Evolutionary conservation across 192 early-diverging fungal species (phyloP).

Genomic region (Coemansia sp.): DNA sequence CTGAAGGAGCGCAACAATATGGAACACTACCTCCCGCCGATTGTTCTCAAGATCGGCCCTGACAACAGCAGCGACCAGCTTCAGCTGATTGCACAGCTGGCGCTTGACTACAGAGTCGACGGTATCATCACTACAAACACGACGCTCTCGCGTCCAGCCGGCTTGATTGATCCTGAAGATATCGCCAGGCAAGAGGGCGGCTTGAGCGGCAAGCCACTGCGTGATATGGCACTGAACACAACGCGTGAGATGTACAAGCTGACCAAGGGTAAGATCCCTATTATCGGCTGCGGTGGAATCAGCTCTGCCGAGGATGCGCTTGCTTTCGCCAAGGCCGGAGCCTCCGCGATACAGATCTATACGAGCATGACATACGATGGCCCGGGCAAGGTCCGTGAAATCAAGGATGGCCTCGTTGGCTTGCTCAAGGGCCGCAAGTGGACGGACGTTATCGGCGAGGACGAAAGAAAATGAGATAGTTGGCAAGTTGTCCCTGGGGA

Average conservation of each 20-base stretch:
- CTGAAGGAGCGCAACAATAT: conserved; percentile 52
- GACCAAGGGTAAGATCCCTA: conserved; percentile 71
- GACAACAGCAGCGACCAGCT: conserved; percentile 75
- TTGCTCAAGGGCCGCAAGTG: conserved; percentile 74
- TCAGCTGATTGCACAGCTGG: conserved; percentile 75
- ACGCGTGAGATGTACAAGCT: conserved; percentile 72
- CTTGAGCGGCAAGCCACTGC: conserved; percentile 76
- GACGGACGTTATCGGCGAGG: conserved; percentile 57
- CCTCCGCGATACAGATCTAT: conserved; percentile 79
- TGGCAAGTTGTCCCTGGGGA: no score
- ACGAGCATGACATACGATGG: conserved; percentile 74
- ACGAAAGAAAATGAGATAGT: conserved; percentile 12
- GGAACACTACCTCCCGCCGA: conserved; percentile 60
- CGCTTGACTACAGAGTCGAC: conserved; percentile 68
- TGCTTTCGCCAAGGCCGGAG: conserved; percentile 79
- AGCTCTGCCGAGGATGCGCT: conserved; percentile 72
- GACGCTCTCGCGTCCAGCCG: conserved; percentile 69
- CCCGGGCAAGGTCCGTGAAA: conserved; percentile 71
- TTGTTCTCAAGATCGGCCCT: conserved; percentile 90
- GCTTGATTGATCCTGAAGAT: conserved; percentile 48
- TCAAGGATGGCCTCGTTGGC: conserved; percentile 74
- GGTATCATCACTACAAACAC: conserved; percentile 91
- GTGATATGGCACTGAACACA: conserved; percentile 68
- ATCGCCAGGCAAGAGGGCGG: conserved; percentile 69
- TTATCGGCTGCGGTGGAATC: conserved; percentile 91